Conservation (phyloP, 73 alveolate genomes). For the Paramecium caudatum region DNA sequence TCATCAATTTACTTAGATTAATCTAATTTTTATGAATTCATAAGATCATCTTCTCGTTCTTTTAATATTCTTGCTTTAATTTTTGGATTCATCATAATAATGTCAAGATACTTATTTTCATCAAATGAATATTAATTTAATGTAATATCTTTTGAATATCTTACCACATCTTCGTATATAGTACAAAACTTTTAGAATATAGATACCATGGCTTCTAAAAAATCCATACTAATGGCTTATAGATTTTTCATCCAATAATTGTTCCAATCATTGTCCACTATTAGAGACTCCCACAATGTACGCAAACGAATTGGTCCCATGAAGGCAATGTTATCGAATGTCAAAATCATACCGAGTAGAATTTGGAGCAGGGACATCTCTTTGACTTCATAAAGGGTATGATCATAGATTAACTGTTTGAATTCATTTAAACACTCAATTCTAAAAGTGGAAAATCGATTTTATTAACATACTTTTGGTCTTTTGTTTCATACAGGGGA, state of each 20-base stretch:
- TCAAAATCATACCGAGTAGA: constrained; percentile 15
- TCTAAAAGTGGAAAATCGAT: neutral
- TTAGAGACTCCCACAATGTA: constrained; percentile 8
- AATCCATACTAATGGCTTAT: neutral
- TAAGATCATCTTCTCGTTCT: constrained; percentile 30
- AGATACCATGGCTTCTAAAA: constrained; percentile 37
- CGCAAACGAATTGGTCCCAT: constrained; percentile 25
- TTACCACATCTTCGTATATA: constrained; percentile 53
- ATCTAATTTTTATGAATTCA: neutral
- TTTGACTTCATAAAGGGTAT: constrained; percentile 57
- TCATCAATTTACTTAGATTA: neutral
- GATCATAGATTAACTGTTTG: constrained; percentile 51
- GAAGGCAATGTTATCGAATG: neutral
- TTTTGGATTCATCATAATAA: constrained; percentile 55
- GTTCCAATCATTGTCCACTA: constrained; percentile 36
- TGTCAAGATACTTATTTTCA: constrained; percentile 43
- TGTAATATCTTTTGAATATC: constrained; percentile 40
- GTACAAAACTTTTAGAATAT: constrained; percentile 61
- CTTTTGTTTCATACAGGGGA: constrained; percentile 65
- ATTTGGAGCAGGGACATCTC: constrained; percentile 49
- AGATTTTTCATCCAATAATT: constrained; percentile 44
- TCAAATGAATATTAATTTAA: constrained; percentile 37
- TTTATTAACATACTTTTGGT: constrained; percentile 41
- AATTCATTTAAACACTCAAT: constrained; percentile 66
- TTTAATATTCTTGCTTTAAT: constrained; percentile 37